Base-by-base conservation (phyloP, 1,139 yeast genomes). In the Hemisphaericaspora lyxosophila region DNA sequence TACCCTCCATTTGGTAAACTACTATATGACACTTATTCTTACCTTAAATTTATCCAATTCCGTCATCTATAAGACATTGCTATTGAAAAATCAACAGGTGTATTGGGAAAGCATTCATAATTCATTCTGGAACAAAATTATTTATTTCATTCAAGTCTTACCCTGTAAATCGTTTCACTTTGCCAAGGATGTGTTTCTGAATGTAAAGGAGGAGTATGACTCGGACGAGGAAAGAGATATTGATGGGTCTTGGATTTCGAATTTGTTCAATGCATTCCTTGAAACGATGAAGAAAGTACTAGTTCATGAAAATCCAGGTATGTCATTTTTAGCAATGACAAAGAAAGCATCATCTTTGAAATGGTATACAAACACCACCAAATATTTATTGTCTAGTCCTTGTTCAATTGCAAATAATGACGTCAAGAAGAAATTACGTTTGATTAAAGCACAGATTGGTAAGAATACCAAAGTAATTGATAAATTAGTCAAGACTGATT, bases 71-170 rank as follows among this genome's bases (percentile, higher is more conserved):
- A 61, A 64, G 41, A 64, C 74, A 1, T 51, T 70, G 28, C 43
- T 55, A 11, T 55, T 63, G 35, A 67, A 68, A 44, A 59, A 57
- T 34, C 64, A 69, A 40, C 50, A 61, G 43, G 54, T 55, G 5
- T 70, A 70, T 45, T 70, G 75, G 75, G 55, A 55, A 18, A 52
- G 51, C 5, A 40, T 70, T 31, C 47, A 53, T 28, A 47, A 49
- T 26, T 65, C 71, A 12, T 38, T 49, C 5, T 32, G 51, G 19
- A 50, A 51, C 28, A 68, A 66, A 44, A 27, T 56, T 26, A 42
- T 64, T 9, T 70, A 65, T 46, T 60, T 62, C 18, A 44, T 68
- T 4, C 75, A 70, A 44, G 58, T 61, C 4, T 42, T 57, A 7
- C 76, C 76, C 2, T 20, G 47, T 5, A 56, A 50, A 29, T 11